Conservation (phyloP, 441 rosid species). For the Adansonia madagascariensis region DNA sequence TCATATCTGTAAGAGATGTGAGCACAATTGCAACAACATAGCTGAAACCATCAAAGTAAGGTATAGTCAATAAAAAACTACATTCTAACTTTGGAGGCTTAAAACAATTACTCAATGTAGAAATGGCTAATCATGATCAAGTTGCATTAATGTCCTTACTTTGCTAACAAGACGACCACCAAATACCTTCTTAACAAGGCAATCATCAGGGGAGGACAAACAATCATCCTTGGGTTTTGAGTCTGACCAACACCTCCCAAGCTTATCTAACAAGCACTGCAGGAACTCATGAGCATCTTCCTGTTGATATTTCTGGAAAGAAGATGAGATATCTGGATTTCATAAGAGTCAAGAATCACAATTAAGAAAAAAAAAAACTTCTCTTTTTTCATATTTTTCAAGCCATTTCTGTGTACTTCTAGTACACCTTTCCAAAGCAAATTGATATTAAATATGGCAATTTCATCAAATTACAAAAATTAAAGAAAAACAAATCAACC, state of each 20-base stretch:
- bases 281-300: constrained; percentile 82
- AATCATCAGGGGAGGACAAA: constrained; percentile 31
- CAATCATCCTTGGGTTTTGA: constrained; percentile 26
- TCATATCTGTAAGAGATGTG: constrained; percentile 19
- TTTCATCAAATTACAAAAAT: background rate
- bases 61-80: background rate
- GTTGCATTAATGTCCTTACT: constrained; percentile 17
- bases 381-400: too few relatives aligned
- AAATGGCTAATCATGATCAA: background rate
- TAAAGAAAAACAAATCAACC: background rate
- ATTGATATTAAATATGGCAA: background rate
- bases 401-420: background rate
- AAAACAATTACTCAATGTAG: background rate
- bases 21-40: constrained; percentile 28
- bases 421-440: background rate
- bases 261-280: constrained; percentile 60
- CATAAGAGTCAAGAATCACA: constrained; percentile 12
- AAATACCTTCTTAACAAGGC: constrained; percentile 56
- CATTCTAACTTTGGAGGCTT: background rate
- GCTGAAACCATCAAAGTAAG: constrained; percentile 20
- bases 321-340: constrained; percentile 32
- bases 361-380: background rate
- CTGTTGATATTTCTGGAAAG: constrained; percentile 56
- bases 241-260: constrained; percentile 51
- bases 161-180: constrained; percentile 62